These are phyloP conservation scores for Arachis hypogaea DNA, from an alignment of 306 rosid genomes.

Conservation along the genomic window DNA sequence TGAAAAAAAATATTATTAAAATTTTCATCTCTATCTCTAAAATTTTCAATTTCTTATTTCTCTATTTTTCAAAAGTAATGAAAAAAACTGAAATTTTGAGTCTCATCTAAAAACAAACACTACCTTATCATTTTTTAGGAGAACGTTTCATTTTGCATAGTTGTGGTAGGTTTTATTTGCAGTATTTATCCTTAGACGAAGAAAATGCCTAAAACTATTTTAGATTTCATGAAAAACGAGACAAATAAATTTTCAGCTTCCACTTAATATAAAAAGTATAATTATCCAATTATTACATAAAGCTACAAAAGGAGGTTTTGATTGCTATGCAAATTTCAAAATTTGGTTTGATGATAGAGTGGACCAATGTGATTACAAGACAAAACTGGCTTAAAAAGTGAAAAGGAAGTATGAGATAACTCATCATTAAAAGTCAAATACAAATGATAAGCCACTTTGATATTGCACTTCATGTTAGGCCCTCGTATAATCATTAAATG, in stretches of 20 bases:
- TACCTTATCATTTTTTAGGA: no score
- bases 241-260: neutral
- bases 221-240: neutral
- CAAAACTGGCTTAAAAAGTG: constrained; percentile 38
- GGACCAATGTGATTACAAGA: constrained; percentile 35
- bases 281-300: constrained; percentile 27
- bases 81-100: no score
- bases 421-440: constrained; percentile 48
- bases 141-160: no score
- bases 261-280: constrained; percentile 26
- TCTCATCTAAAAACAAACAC: no score
- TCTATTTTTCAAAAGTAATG: no score
- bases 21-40: no score
- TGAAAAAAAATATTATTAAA: no score
- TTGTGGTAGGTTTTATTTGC: neutral
- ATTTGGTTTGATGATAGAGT: constrained; percentile 27
- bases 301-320: constrained; percentile 40
- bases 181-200: neutral
- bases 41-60: no score
- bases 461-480: constrained; percentile 41
- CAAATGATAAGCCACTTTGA: constrained; percentile 47
- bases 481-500: constrained; percentile 32
- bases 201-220: neutral
- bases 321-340: constrained; percentile 47
- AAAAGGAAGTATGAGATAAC: constrained; percentile 28